Evolutionary conservation across 352 stramenopile genomes (phyloP).

Genomic region (Thalassiosira hispida): DNA sequence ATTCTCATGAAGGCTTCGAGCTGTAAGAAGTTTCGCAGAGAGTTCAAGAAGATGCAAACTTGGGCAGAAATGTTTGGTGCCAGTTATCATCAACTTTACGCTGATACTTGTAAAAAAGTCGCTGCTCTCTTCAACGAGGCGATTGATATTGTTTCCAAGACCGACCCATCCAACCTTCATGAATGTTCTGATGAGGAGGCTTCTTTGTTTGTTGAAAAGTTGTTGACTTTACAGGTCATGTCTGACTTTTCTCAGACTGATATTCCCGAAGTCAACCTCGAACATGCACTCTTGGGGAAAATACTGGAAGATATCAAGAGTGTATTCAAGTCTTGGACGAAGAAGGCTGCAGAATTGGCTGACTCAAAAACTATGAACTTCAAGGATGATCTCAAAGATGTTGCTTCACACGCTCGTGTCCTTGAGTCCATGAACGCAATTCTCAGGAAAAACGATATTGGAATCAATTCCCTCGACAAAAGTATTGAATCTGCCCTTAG

Average conservation of each 20-base stretch:
- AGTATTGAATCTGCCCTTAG: slow-evolving; percentile 9
- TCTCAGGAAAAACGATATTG: background rate
- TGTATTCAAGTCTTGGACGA: slow-evolving; percentile 23
- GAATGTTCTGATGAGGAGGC: background rate
- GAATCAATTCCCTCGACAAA: slow-evolving; percentile 2
- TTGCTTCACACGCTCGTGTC: background rate
- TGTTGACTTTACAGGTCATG: background rate
- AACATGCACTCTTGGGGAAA: background rate
- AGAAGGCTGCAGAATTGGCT: slow-evolving; percentile 10
- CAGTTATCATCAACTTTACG: slow-evolving; percentile 3
- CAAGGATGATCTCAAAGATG: slow-evolving; percentile 23
- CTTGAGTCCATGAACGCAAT: slow-evolving; percentile 12
- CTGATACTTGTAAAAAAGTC: background rate
- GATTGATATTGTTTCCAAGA: background rate
- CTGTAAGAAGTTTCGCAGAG: slow-evolving; percentile 4
- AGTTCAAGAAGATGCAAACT: slow-evolving; percentile 23
- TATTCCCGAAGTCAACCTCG: background rate
- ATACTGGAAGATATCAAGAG: background rate
- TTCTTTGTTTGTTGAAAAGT: slow-evolving; percentile 17
- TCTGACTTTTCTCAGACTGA: background rate
- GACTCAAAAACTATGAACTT: slow-evolving; percentile 20
- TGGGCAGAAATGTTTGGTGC: slow-evolving; percentile 11
- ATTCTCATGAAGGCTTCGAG: slow-evolving; percentile 14
- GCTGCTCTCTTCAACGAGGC: background rate
- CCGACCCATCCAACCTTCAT: background rate